These are phyloP conservation scores for Aspergillus bertholletiae DNA, from an alignment of 495 filamentous ascomycete species.

Conservation along the genomic window DNA sequence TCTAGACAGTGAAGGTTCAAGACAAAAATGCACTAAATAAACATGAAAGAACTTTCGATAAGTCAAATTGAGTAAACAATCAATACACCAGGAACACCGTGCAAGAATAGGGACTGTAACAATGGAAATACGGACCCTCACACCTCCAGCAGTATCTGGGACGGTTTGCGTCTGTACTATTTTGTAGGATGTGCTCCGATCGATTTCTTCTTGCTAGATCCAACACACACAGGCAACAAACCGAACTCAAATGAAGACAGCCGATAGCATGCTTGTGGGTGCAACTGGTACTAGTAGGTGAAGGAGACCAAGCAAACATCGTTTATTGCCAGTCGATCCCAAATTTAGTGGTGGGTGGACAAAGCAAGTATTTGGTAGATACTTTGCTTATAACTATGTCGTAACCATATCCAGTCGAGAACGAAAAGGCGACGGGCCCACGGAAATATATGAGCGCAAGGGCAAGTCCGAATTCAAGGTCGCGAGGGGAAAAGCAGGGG, in stretches of 20 bases:
- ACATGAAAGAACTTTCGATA: not conserved
- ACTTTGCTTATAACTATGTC: not conserved
- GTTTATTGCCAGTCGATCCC: not conserved
- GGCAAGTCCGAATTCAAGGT: not conserved
- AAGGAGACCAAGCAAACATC: conserved; percentile 5
- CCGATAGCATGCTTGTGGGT: conserved; percentile 10
- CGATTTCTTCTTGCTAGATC: not conserved
- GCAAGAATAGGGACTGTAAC: not conserved
- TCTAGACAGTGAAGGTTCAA: not conserved
- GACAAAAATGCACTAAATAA: not conserved
- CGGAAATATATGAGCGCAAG: not conserved
- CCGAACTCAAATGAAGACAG: conserved; percentile 6
- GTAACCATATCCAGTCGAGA: not conserved
- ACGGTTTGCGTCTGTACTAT: not conserved
- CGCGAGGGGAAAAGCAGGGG: not conserved
- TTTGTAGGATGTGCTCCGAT: not conserved
- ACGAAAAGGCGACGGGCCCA: not conserved
- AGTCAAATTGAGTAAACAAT: not conserved
- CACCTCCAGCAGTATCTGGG: not conserved
- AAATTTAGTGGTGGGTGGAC: not conserved
- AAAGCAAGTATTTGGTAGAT: not conserved
- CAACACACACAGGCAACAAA: conserved; percentile 1
- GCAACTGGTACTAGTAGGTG: conserved; percentile 1
- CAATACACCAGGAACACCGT: not conserved
- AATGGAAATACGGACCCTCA: not conserved